These are phyloP conservation scores for Phytophthora litchii DNA, from an alignment of 352 stramenopile species.

Conservation along the genomic window DNA sequence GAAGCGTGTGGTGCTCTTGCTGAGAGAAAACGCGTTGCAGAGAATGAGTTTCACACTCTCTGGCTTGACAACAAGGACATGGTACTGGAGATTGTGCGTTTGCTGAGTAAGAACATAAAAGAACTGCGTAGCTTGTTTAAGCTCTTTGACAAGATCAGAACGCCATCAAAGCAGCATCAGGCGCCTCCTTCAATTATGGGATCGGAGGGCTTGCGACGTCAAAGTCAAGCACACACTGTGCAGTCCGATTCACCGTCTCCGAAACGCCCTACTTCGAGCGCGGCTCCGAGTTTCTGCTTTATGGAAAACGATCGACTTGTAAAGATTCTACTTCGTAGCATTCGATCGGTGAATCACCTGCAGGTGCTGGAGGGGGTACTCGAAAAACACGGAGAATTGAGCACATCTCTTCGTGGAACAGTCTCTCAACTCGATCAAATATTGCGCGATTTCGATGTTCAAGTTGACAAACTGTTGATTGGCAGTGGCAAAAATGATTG, in stretches of 20 bases:
- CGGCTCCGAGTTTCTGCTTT: constrained; percentile 45
- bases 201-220: neutral
- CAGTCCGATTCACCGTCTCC: constrained; percentile 2
- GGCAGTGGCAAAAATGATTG: neutral
- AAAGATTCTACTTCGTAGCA: constrained; percentile 73
- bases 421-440: constrained; percentile 42
- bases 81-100: constrained; percentile 20
- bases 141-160: constrained; percentile 54
- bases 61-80: constrained; percentile 25
- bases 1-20: constrained; percentile 15
- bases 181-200: neutral
- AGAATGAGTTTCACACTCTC: constrained; percentile 15
- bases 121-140: constrained; percentile 41
- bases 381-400: constrained; percentile 50
- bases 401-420: constrained; percentile 36
- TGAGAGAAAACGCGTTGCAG: constrained; percentile 9
- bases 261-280: constrained; percentile 3
- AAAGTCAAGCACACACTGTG: constrained; percentile 14
- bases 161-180: constrained; percentile 22
- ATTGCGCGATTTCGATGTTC: constrained; percentile 35
- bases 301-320: constrained; percentile 81
- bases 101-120: constrained; percentile 21
- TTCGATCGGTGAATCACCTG: constrained; percentile 60
- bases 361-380: constrained; percentile 55
- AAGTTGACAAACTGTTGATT: constrained; percentile 19